Percentiles rank a stretch among this genome's conserved stretches.
phyloP scores from a whole-genome alignment of 2,329 filamentous ascomycete genomes.

The Mycosphaerella sp. region DNA sequence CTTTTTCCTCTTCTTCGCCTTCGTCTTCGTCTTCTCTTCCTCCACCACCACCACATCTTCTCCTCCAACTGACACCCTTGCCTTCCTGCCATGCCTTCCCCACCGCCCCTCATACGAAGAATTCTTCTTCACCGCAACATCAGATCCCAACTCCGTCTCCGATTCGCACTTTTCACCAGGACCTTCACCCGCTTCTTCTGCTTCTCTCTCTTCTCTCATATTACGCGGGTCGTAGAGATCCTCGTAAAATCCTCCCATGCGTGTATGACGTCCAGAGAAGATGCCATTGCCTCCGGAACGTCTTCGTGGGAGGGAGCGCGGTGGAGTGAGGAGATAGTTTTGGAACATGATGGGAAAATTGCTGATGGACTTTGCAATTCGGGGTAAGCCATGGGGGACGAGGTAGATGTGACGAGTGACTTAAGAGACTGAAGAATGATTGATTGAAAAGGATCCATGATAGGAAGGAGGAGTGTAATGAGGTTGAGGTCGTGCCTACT shows the following conservation, averaged over 20 bases:
- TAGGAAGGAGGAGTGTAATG: background rate
- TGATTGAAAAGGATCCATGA: no score
- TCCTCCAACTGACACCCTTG: background rate
- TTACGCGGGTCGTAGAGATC: conserved; percentile 20
- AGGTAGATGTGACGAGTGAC: no score
- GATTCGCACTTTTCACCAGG: conserved; percentile 21
- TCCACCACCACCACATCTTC: no score
- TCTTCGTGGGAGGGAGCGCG: background rate
- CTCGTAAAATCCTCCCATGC: conserved; percentile 19
- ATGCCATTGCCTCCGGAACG: background rate
- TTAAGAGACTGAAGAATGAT: background rate
- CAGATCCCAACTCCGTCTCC: conserved; percentile 20
- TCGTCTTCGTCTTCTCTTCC: background rate
- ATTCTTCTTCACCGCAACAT: background rate
- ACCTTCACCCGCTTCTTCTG: conserved; percentile 6
- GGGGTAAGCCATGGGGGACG: no score
- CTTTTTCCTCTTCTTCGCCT: background rate
- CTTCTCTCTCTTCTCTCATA: conserved; percentile 11
- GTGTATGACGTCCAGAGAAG: background rate
- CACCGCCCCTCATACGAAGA: background rate
- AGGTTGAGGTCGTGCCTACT: background rate
- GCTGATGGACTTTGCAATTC: background rate
- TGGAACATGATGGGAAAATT: background rate
- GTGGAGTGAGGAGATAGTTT: background rate
- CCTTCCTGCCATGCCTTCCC: background rate